Percentiles rank a stretch among this genome's conserved stretches.
These are phyloP conservation scores for Microdochium bolleyi DNA, from an alignment of 2,329 filamentous ascomycete species.

Conservation along the genomic window DNA sequence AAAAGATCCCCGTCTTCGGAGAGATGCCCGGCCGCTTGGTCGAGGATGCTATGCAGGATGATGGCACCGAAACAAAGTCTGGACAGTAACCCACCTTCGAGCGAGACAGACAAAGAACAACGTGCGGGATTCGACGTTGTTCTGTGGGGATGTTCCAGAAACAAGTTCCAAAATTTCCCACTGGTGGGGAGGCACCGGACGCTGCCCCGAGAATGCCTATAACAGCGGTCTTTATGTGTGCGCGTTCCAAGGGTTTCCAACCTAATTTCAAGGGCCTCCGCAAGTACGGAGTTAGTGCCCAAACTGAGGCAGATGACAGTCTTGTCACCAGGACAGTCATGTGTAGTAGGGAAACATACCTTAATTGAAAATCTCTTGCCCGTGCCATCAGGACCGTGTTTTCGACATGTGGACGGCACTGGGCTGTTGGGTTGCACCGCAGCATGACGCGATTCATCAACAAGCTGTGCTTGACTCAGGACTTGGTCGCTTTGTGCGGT, in stretches of 20 bases:
- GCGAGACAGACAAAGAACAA: not conserved
- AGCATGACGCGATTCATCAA: too few species aligned
- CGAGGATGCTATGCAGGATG: not conserved
- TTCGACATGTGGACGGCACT: too few species aligned
- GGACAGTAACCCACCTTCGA: not conserved
- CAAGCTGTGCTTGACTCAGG: not conserved
- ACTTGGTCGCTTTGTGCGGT: not conserved
- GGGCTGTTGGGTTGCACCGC: too few species aligned
- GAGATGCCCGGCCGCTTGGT: too few species aligned
- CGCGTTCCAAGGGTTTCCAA: not conserved
- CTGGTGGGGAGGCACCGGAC: not conserved
- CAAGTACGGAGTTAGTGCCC: not conserved
- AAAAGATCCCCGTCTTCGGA: too few species aligned
- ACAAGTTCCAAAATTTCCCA: not conserved
- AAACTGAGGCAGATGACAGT: not conserved
- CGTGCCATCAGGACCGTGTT: too few species aligned
- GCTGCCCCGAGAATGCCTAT: not conserved
- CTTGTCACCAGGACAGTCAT: too few species aligned
- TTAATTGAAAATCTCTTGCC: too few species aligned
- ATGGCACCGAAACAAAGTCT: not conserved
- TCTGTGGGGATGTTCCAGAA: not conserved
- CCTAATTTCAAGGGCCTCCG: not conserved
- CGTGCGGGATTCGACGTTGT: not conserved
- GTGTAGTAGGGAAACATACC: too few species aligned
- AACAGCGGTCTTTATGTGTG: not conserved